These are phyloP conservation scores for Saccharomycopsis hybrid DNA, from an alignment of 1,139 yeast genomes.

Conservation along the genomic window DNA sequence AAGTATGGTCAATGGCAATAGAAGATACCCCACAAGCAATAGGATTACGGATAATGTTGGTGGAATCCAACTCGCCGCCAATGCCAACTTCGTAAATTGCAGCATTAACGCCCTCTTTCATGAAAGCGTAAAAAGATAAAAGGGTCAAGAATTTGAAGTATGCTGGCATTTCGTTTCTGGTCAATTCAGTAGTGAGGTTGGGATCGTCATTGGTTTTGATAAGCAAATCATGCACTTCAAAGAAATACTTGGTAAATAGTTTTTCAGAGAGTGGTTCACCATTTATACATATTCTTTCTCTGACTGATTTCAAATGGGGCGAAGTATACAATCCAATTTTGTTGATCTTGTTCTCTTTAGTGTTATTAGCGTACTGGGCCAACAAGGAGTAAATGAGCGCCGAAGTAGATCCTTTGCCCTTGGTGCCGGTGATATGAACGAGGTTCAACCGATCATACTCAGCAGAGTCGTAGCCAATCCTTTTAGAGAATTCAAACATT, in stretches of 20 bases:
- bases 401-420: slow-evolving; percentile 97
- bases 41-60: slow-evolving; percentile 77
- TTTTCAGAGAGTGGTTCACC: slow-evolving; percentile 80
- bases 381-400: slow-evolving; percentile 86
- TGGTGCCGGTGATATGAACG: slow-evolving; percentile 93
- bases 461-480: slow-evolving; percentile 70
- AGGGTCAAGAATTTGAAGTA: slow-evolving; percentile 89
- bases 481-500: slow-evolving; percentile 80
- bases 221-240: slow-evolving; percentile 86
- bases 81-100: slow-evolving; percentile 98
- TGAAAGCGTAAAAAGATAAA: slow-evolving; percentile 82
- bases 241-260: slow-evolving; percentile 79
- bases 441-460: slow-evolving; percentile 73
- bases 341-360: slow-evolving; percentile 18
- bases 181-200: slow-evolving; percentile 63
- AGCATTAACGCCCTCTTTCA: slow-evolving; percentile 81
- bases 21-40: slow-evolving; percentile 82
- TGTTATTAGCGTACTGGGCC: slow-evolving; percentile 43
- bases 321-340: slow-evolving; percentile 90
- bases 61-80: slow-evolving; percentile 95
- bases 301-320: slow-evolving; percentile 88
- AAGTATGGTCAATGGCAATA: slow-evolving; percentile 88
- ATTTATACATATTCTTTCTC: slow-evolving; percentile 86
- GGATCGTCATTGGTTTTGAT: slow-evolving; percentile 39
- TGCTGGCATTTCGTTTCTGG: slow-evolving; percentile 73